Evolutionary conservation across 352 stramenopile genomes (phyloP).

Genomic region (Phytophthora nicotianae): DNA sequence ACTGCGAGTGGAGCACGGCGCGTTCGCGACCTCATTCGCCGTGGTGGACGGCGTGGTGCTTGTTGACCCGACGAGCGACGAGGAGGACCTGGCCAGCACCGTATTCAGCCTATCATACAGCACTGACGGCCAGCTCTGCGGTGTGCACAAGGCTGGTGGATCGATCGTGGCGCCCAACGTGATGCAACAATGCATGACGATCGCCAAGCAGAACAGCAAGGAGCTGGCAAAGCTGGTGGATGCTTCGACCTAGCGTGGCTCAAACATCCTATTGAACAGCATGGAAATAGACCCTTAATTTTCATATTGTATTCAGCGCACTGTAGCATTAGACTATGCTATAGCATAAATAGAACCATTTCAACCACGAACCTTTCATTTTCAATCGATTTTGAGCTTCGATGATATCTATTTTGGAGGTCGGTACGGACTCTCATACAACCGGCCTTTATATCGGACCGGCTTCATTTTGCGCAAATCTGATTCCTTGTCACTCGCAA

Average conservation of each 20-base stretch:
- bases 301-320: neutral
- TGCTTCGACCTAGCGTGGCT: conserved; percentile 7
- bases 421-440: neutral
- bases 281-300: neutral
- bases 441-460: too few relatives aligned
- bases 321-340: neutral
- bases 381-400: neutral
- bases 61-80: conserved; percentile 73
- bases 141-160: conserved; percentile 78
- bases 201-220: conserved; percentile 52
- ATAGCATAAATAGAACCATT: neutral
- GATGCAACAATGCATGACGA: conserved; percentile 69
- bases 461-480: conserved; percentile 5
- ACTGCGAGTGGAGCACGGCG: conserved; percentile 61
- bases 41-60: conserved; percentile 61
- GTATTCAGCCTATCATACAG: conserved; percentile 75
- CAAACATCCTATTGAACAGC: neutral
- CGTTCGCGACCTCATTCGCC: conserved; percentile 74
- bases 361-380: neutral
- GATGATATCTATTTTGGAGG: neutral
- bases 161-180: conserved; percentile 45
- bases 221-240: conserved; percentile 51
- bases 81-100: conserved; percentile 66
- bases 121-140: conserved; percentile 60
- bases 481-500: conserved; percentile 24